A percentile compares a stretch with the other conserved stretches of the same genome.
Evolutionary conservation across 139 green algal species (phyloP).

Genomic region (Coelastrella sp.): DNA sequence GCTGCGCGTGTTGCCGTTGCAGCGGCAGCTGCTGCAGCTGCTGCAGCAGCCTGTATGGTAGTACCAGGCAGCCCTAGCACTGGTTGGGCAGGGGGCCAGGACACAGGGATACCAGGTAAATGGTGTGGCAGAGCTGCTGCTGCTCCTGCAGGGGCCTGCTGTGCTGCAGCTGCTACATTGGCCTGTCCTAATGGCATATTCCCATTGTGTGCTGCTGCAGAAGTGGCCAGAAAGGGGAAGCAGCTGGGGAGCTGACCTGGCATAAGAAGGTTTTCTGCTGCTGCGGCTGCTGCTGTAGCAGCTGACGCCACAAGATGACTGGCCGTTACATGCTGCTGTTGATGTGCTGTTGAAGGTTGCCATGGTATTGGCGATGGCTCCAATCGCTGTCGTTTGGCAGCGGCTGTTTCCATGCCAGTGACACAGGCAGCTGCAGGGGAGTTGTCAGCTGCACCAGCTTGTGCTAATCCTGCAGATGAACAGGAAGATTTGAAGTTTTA

Average conservation of each 20-base stretch:
- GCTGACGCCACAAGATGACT: background rate
- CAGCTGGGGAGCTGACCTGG: background rate
- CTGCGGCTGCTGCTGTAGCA: background rate
- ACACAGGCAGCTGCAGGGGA: background rate
- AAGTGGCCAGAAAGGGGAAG: background rate
- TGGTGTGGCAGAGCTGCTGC: background rate
- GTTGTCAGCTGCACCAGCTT: background rate
- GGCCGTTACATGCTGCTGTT: background rate
- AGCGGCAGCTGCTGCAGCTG: conserved; percentile 27
- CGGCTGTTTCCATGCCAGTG: background rate
- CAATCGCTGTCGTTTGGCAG: background rate
- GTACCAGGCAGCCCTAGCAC: conserved; percentile 16
- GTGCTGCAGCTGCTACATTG: background rate
- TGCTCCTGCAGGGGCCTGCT: background rate
- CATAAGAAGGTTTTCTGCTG: background rate
- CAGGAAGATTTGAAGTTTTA: no score
- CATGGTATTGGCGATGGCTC: background rate
- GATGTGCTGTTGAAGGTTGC: conserved; percentile 1
- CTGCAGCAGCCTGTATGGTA: conserved; percentile 40
- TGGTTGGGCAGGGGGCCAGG: background rate
- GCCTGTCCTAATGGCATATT: background rate
- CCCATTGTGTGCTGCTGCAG: conserved; percentile 2
- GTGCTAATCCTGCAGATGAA: background rate
- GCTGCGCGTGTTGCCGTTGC: conserved; percentile 33
- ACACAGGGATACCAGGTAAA: conserved; percentile 24